phyloP scores from a whole-genome alignment of 2,329 filamentous ascomycete species.

The Alternaria brassicicola region DNA sequence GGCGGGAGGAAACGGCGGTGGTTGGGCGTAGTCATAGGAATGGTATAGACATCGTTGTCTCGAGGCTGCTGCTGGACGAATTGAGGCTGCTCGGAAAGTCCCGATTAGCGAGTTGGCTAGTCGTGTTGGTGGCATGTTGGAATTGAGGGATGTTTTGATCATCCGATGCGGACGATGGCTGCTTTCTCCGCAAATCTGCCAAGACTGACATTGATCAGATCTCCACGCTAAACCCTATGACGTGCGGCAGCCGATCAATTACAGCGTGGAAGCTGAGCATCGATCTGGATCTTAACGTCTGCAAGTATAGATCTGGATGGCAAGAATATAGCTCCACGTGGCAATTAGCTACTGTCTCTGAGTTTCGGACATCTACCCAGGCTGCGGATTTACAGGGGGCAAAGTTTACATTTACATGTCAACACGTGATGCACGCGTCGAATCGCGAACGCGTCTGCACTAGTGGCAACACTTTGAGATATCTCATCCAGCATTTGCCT shows the following conservation, averaged over 20 bases:
- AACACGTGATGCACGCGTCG: conserved; percentile 26
- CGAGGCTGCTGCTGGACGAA: conserved; percentile 19
- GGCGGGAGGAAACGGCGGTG: conserved; percentile 68
- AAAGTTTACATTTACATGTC: not conserved
- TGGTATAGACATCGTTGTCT: conserved; percentile 39
- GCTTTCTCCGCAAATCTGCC: conserved; percentile 25
- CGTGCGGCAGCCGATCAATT: conserved; percentile 3
- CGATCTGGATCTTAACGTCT: not conserved
- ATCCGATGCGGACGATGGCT: conserved; percentile 24
- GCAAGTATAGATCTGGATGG: not conserved
- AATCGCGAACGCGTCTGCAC: conserved; percentile 13
- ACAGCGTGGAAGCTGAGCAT: not conserved
- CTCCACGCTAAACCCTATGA: conserved; percentile 1
- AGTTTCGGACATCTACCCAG: not conserved
- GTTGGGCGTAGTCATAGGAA: conserved; percentile 47
- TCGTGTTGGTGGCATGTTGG: conserved; percentile 39
- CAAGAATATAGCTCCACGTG: not conserved
- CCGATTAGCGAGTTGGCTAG: conserved; percentile 32
- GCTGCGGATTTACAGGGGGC: not conserved
- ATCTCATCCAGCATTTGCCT: not conserved
- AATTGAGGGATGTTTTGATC: conserved; percentile 14
- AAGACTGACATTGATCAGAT: conserved; percentile 27
- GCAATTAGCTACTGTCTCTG: not conserved
- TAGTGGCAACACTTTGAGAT: conserved; percentile 19
- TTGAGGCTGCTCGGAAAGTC: conserved; percentile 31